Conservation (phyloP, 2,329 filamentous ascomycete genomes). For the Ambrosiella xylebori region DNA sequence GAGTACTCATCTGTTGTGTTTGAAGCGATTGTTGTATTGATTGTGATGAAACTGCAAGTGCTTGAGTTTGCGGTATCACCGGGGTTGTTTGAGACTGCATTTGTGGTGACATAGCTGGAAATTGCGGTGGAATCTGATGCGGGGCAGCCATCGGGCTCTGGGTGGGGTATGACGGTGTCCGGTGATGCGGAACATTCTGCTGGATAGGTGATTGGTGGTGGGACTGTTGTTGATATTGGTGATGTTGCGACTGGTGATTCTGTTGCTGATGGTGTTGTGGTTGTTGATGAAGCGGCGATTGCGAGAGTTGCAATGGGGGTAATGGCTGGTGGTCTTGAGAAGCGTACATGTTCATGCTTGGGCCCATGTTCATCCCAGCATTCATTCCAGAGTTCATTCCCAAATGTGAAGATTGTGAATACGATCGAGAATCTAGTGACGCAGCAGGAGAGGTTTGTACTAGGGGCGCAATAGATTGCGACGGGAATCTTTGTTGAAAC, state of each 20-base stretch:
- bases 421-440: conserved; percentile 17
- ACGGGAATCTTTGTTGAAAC: conserved; percentile 4
- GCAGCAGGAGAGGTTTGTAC: background rate
- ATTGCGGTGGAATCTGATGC: conserved; percentile 13
- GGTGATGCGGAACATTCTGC: conserved; percentile 15
- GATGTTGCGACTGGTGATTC: conserved; percentile 8
- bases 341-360: conserved; percentile 8
- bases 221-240: background rate
- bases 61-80: background rate
- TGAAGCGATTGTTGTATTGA: conserved; percentile 3
- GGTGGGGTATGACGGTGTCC: conserved; percentile 6
- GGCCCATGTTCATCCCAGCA: conserved; percentile 16
- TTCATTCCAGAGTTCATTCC: conserved; percentile 15
- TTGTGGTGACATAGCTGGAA: conserved; percentile 15
- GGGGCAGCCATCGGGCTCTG: conserved; percentile 5
- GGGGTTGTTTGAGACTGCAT: conserved; percentile 12
- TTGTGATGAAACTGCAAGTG: background rate
- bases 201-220: conserved; percentile 18
- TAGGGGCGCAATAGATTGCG: background rate
- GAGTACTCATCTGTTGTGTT: conserved; percentile 10
- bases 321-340: conserved; percentile 1
- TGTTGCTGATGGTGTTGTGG: conserved; percentile 15
- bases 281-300: conserved; percentile 18
- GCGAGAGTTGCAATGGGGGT: conserved; percentile 14
- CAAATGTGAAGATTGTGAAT: conserved; percentile 20